phyloP scores from a whole-genome alignment of 257 asterid species.

The Oldenlandia corymbosa region DNA sequence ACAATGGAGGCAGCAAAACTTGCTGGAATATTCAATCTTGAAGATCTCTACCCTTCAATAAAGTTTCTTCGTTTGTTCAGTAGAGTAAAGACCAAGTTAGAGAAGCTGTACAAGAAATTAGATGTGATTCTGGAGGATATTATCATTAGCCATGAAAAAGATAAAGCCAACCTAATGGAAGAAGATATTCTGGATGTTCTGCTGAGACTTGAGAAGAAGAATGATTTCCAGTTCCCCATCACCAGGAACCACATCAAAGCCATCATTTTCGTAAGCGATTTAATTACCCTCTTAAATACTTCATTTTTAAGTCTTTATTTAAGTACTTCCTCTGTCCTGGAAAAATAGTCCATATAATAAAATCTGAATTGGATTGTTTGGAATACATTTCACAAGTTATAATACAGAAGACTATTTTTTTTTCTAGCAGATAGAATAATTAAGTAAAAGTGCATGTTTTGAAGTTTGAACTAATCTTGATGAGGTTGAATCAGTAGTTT shows the following conservation, averaged over 20 bases:
- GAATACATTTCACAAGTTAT: no score
- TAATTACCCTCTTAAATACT: not conserved
- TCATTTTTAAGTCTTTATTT: not conserved
- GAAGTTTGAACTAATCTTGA: no score
- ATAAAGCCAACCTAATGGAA: not conserved
- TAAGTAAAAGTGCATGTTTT: no score
- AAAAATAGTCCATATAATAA: no score
- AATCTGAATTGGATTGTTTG: no score
- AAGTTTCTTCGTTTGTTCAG: constrained; percentile 18
- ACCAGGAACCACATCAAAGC: constrained; percentile 24
- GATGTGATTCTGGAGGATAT: not conserved
- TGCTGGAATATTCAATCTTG: constrained; percentile 1
- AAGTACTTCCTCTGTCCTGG: no score
- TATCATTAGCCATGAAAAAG: not conserved
- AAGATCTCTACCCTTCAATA: not conserved
- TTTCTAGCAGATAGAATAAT: no score
- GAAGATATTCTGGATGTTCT: constrained; percentile 10
- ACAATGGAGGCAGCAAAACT: not conserved
- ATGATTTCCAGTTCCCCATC: constrained; percentile 14
- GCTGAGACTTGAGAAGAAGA: not conserved
- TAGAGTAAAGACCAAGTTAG: not conserved
- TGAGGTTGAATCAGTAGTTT: no score
- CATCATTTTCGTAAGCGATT: constrained; percentile 3
- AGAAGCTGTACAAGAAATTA: not conserved
- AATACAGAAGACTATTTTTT: no score